Percentiles rank a stretch among this genome's conserved stretches.
Evolutionary conservation across 2,329 filamentous ascomycete genomes (phyloP).

Genomic region (Ophiosphaerella narmari): DNA sequence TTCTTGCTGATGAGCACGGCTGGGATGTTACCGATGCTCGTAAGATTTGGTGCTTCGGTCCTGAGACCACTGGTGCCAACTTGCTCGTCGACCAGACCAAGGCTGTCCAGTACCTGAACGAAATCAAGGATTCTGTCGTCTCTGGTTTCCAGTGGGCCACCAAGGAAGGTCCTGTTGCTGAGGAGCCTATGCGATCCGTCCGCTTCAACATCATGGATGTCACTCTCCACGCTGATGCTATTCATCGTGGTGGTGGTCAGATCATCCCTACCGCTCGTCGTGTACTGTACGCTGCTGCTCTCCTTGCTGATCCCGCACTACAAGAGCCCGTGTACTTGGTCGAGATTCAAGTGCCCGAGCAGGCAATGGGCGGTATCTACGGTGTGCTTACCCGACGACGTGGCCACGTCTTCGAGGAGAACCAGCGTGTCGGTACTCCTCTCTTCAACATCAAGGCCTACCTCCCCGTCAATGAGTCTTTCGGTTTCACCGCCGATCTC

Average conservation of each 20-base stretch:
- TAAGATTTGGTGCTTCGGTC: slow-evolving; percentile 99
- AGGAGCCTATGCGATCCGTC: slow-evolving; percentile 96
- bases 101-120: slow-evolving; percentile 99
- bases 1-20: slow-evolving; percentile 94
- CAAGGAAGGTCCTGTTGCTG: slow-evolving; percentile 93
- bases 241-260: slow-evolving; percentile 99
- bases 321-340: slow-evolving; percentile 98
- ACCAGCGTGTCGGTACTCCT: slow-evolving; percentile 97
- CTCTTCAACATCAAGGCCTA: slow-evolving; percentile 99
- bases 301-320: slow-evolving; percentile 88
- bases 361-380: slow-evolving; percentile 99
- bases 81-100: slow-evolving; percentile 99
- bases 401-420: slow-evolving; percentile 99
- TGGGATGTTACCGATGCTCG: slow-evolving; percentile 99
- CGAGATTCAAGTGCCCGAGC: slow-evolving; percentile 98
- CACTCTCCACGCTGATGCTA: slow-evolving; percentile 98
- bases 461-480: slow-evolving; percentile 94
- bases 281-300: slow-evolving; percentile 91
- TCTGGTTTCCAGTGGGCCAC: slow-evolving; percentile 99
- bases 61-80: slow-evolving; percentile 97
- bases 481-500: slow-evolving; percentile 98
- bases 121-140: slow-evolving; percentile 99
- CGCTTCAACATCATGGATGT: slow-evolving; percentile 99
- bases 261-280: slow-evolving; percentile 97
- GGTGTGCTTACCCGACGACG: slow-evolving; percentile 95